Conservation (phyloP, 139 green algal species). For the Tetradesmus obliquus region DNA sequence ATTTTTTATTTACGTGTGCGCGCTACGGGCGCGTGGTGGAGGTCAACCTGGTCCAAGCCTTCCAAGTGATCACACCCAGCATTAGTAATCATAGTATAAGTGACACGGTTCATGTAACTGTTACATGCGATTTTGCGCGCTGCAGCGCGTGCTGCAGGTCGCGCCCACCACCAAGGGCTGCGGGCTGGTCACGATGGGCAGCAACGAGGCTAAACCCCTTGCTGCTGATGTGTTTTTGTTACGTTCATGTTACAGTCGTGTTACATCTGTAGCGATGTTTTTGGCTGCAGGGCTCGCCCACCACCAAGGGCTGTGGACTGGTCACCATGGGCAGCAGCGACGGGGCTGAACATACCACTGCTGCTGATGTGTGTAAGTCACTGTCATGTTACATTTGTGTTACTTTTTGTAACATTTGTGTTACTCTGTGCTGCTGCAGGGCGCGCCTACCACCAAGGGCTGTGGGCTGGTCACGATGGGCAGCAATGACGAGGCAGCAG, state of each 20-base stretch:
- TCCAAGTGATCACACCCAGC: neutral
- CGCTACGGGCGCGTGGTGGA: slow-evolving; percentile 66
- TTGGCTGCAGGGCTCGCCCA: slow-evolving; percentile 35
- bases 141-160: neutral
- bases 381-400: neutral
- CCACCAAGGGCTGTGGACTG: slow-evolving; percentile 65
- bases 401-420: neutral
- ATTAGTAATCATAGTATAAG: neutral
- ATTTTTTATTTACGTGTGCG: neutral
- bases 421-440: neutral
- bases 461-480: slow-evolving; percentile 74
- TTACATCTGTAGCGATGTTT: too few species aligned
- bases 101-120: too few species aligned
- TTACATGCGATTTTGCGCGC: too few species aligned
- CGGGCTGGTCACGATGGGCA: slow-evolving; percentile 70
- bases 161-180: slow-evolving; percentile 59
- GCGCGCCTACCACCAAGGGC: slow-evolving; percentile 55
- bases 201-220: slow-evolving; percentile 16
- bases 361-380: too few species aligned
- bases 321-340: slow-evolving; percentile 65
- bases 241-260: too few species aligned
- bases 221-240: too few species aligned
- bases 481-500: slow-evolving; percentile 56
- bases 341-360: too few species aligned
- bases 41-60: slow-evolving; percentile 64